phyloP scores from a whole-genome alignment of 1,284 basidiomycete genomes.

The Malassezia obtusa region DNA sequence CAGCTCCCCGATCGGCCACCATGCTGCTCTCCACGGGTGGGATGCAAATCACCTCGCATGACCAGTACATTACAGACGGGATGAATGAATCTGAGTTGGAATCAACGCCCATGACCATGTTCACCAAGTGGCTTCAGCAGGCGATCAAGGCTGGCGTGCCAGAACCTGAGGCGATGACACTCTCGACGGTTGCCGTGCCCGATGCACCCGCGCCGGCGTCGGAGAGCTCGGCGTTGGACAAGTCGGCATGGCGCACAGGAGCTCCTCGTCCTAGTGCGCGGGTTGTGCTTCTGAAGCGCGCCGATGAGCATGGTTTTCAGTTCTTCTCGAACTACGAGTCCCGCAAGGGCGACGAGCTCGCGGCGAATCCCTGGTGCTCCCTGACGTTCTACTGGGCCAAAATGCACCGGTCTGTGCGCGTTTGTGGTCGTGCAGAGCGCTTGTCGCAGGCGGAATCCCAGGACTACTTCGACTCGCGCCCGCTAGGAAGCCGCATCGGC shows the following conservation, averaged over 20 bases:
- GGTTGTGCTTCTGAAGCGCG: constrained; percentile 81
- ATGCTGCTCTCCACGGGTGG: not conserved
- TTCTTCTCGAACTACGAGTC: constrained; percentile 96
- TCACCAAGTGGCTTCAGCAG: constrained; percentile 38
- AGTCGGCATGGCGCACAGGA: constrained; percentile 1
- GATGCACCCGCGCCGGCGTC: constrained; percentile 9
- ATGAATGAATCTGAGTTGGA: constrained; percentile 23
- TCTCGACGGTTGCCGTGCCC: constrained; percentile 28
- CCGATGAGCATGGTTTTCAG: constrained; percentile 60
- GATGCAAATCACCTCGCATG: constrained; percentile 28
- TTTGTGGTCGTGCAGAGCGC: constrained; percentile 74
- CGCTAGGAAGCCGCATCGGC: constrained; percentile 72
- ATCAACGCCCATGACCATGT: constrained; percentile 33
- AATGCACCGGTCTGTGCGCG: constrained; percentile 68
- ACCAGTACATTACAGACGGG: constrained; percentile 40
- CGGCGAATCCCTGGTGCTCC: constrained; percentile 59
- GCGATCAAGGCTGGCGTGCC: constrained; percentile 28
- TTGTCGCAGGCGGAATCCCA: constrained; percentile 62
- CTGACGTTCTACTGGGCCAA: constrained; percentile 87
- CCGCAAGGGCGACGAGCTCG: constrained; percentile 74
- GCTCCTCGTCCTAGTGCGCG: constrained; percentile 62
- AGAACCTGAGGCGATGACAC: constrained; percentile 45
- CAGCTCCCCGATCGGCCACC: not conserved
- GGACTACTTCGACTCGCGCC: constrained; percentile 74
- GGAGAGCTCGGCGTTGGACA: not conserved